phyloP scores from a whole-genome alignment of 2,329 filamentous ascomycete genomes.

The Ilyonectria sp. region DNA sequence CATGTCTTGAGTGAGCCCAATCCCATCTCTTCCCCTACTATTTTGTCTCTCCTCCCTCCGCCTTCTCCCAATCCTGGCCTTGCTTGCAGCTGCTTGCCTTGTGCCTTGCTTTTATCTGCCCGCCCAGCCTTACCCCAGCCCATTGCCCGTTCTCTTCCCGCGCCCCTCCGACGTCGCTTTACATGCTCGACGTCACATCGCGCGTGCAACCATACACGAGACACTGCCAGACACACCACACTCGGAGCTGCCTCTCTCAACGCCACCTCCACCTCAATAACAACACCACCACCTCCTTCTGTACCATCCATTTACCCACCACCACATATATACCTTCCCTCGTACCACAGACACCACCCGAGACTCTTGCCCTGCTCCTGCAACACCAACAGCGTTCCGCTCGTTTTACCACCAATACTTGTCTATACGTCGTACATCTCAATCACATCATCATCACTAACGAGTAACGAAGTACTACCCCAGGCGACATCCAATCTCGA shows the following conservation, averaged over 20 bases:
- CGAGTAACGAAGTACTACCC: slow-evolving; percentile 27
- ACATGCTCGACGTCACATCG: slow-evolving; percentile 34
- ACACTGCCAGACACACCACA: slow-evolving; percentile 30
- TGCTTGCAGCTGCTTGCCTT: slow-evolving; percentile 5
- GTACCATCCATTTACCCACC: slow-evolving; percentile 23
- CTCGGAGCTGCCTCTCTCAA: slow-evolving; percentile 27
- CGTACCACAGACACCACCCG: neutral
- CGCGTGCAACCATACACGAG: slow-evolving; percentile 33
- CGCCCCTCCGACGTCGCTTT: slow-evolving; percentile 36
- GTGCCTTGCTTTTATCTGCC: slow-evolving; percentile 32
- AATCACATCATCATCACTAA: slow-evolving; percentile 17
- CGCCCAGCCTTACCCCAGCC: slow-evolving; percentile 26
- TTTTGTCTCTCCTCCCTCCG: slow-evolving; percentile 14
- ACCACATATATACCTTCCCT: slow-evolving; percentile 10
- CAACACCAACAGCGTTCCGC: neutral
- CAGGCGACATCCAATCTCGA: slow-evolving; percentile 30
- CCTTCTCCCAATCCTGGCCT: slow-evolving; percentile 29
- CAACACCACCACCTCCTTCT: slow-evolving; percentile 35
- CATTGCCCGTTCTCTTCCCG: slow-evolving; percentile 33
- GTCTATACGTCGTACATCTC: neutral
- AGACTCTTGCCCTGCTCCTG: neutral
- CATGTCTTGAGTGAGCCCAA: slow-evolving; percentile 46
- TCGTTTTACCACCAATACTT: neutral
- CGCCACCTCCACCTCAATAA: slow-evolving; percentile 46
- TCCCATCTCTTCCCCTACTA: slow-evolving; percentile 26